phyloP scores from a whole-genome alignment of 1,139 yeast genomes.

The Debaryomyces fabryi region DNA sequence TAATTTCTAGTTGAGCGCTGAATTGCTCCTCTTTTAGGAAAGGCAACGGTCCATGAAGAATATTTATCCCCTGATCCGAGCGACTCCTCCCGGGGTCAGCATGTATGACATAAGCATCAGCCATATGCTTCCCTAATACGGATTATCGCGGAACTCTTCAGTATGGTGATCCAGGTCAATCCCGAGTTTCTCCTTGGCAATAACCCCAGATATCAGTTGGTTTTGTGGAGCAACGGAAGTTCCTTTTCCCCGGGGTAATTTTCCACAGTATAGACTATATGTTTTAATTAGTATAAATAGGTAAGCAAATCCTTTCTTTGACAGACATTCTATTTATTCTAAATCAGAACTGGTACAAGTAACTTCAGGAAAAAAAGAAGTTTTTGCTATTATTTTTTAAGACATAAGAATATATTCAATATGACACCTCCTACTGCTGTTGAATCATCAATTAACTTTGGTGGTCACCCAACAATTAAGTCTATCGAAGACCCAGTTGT shows the following conservation, averaged over 20 bases:
- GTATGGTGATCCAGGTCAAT: background rate
- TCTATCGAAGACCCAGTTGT: slow-evolving; percentile 48
- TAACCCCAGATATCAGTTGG: slow-evolving; percentile 3
- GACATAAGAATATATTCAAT: slow-evolving; percentile 10
- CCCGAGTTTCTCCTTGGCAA: slow-evolving; percentile 3
- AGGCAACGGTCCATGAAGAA: background rate
- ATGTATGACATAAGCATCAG: background rate
- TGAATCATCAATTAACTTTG: slow-evolving; percentile 49
- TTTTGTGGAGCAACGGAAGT: slow-evolving; percentile 7
- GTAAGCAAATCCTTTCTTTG: background rate
- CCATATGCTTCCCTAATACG: slow-evolving; percentile 1
- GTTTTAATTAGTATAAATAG: slow-evolving; percentile 1
- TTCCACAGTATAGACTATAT: background rate
- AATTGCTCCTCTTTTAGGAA: background rate
- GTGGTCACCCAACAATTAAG: slow-evolving; percentile 47
- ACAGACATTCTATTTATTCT: background rate
- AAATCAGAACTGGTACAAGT: background rate
- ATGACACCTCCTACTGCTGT: slow-evolving; percentile 55
- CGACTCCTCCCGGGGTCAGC: background rate
- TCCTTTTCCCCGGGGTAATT: slow-evolving; percentile 9
- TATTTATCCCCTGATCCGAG: slow-evolving; percentile 4
- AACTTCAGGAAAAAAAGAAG: background rate
- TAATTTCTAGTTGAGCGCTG: background rate
- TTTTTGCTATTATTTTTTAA: background rate
- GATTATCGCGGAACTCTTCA: slow-evolving; percentile 1